Percentiles rank a stretch among this genome's conserved stretches.
Conservation (phyloP, 2,329 filamentous ascomycete genomes). For the Stachybotrys chlorohalonatus region DNA sequence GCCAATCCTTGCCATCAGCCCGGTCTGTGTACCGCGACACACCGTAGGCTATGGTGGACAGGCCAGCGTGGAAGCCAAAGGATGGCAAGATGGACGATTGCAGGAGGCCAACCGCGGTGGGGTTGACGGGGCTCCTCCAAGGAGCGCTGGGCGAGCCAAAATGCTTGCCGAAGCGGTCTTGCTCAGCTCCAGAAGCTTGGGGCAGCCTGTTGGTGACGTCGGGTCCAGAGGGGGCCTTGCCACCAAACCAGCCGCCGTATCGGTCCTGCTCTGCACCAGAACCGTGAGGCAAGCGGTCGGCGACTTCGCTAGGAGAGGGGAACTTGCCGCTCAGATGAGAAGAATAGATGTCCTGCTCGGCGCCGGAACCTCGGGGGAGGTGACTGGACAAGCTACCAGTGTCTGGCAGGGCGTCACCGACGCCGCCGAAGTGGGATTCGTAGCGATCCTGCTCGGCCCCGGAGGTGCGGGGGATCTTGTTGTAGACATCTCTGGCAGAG, state of each 20-base stretch:
- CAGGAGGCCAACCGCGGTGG: conserved; percentile 1
- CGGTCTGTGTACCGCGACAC: not conserved
- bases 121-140: not conserved
- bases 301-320: not conserved
- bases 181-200: conserved; percentile 1
- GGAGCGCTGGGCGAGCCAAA: not conserved
- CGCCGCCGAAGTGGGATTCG: not conserved
- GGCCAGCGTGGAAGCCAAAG: conserved; percentile 2
- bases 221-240: not conserved
- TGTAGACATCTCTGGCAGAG: not conserved
- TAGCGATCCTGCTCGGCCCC: conserved; percentile 1
- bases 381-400: not conserved
- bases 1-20: conserved; percentile 2
- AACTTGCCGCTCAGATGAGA: not conserved
- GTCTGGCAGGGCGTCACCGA: not conserved
- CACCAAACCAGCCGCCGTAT: not conserved
- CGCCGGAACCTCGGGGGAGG: not conserved
- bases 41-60: not conserved
- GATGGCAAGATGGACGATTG: not conserved
- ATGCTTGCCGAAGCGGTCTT: not conserved
- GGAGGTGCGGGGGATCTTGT: not conserved
- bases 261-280: conserved; percentile 1
- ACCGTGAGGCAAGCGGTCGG: not conserved
- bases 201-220: not conserved
- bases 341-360: not conserved